phyloP scores from a whole-genome alignment of 768 basidiomycete genomes.

The Pluteus cervinus region DNA sequence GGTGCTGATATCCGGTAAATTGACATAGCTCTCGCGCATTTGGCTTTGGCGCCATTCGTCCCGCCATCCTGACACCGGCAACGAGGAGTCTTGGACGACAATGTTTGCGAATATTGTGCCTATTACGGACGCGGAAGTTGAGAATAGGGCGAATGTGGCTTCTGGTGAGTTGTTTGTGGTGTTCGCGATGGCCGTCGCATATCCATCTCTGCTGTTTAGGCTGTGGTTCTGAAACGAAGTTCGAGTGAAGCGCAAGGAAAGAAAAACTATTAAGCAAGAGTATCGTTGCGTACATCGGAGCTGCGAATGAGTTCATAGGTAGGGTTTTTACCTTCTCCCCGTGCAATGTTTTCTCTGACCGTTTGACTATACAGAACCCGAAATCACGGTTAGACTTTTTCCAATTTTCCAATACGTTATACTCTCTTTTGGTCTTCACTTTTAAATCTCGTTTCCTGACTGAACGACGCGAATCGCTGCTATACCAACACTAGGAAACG shows the following conservation, averaged over 20 bases:
- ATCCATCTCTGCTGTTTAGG: no score
- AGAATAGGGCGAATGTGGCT: slow-evolving; percentile 45
- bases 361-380: slow-evolving; percentile 44
- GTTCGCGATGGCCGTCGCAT: no score
- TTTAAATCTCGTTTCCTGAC: background rate
- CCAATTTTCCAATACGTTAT: no score
- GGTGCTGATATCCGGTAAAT: slow-evolving; percentile 6
- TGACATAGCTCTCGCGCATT: slow-evolving; percentile 44
- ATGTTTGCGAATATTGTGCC: slow-evolving; percentile 57
- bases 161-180: slow-evolving; percentile 37
- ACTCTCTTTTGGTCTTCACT: background rate
- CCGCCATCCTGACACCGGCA: slow-evolving; percentile 68
- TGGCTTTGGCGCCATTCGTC: slow-evolving; percentile 85
- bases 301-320: slow-evolving; percentile 70
- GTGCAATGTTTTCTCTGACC: background rate
- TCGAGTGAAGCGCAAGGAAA: slow-evolving; percentile 55
- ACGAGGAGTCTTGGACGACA: slow-evolving; percentile 61
- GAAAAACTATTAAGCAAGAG: slow-evolving; percentile 56
- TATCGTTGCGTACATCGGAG: slow-evolving; percentile 61
- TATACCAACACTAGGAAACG: slow-evolving; percentile 71
- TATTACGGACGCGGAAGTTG: slow-evolving; percentile 59
- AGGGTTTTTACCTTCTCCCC: slow-evolving; percentile 7
- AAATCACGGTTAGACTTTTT: no score
- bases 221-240: slow-evolving; percentile 49
- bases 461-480: slow-evolving; percentile 48